A percentile compares a stretch with the other conserved stretches of the same genome.
Evolutionary conservation across 2,329 filamentous ascomycete species (phyloP).

Genomic region (Aspergillus thermomutatus): DNA sequence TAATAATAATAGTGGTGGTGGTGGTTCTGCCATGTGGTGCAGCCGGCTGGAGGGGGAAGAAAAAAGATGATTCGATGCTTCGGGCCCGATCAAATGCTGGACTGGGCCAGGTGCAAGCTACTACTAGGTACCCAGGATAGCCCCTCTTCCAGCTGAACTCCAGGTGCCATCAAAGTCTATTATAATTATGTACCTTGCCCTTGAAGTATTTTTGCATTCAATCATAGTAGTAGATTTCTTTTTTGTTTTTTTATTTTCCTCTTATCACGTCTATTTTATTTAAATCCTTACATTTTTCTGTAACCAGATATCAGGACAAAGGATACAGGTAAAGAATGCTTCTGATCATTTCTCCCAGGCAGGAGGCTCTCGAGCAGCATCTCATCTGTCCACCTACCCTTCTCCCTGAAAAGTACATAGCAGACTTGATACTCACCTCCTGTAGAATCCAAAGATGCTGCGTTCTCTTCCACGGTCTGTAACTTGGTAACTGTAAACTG

Average conservation of each 20-base stretch:
- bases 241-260: neutral
- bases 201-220: neutral
- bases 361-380: neutral
- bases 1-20: constrained; percentile 2
- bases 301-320: neutral
- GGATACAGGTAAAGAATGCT: neutral
- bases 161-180: neutral
- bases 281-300: neutral
- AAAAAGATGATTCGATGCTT: neutral
- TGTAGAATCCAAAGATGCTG: neutral
- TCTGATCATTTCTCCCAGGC: neutral
- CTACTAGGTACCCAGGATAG: constrained; percentile 3
- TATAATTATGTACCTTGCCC: neutral
- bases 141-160: neutral
- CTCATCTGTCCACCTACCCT: neutral
- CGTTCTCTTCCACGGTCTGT: neutral
- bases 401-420: neutral
- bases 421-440: neutral
- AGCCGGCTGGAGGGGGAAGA: neutral
- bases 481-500: neutral
- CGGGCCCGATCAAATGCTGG: neutral
- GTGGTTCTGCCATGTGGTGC: constrained; percentile 14
- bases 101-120: neutral
- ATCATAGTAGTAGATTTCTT: neutral
- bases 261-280: neutral